Percentiles rank a stretch among this genome's conserved stretches.
phyloP scores from a whole-genome alignment of 2,329 filamentous ascomycete species.

The Xylaria sp. region DNA sequence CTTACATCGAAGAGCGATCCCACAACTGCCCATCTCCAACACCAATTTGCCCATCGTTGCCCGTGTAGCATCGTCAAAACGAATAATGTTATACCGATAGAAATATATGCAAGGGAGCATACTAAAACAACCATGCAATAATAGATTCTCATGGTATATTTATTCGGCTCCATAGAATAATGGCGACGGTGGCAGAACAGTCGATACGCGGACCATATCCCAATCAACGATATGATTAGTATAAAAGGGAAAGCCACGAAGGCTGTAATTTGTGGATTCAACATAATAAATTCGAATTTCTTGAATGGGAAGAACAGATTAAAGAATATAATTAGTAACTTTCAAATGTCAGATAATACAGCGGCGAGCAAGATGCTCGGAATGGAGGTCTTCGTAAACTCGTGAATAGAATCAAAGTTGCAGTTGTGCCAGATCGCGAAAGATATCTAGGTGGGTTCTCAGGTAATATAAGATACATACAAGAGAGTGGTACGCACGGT shows the following conservation, averaged over 20 bases:
- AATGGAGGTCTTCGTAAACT: neutral
- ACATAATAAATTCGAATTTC: neutral
- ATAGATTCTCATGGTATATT: neutral
- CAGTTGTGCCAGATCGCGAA: neutral
- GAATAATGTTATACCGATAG: neutral
- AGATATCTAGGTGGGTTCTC: neutral
- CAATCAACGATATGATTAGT: neutral
- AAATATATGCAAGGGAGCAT: neutral
- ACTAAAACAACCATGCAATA: neutral
- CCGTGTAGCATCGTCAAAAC: neutral
- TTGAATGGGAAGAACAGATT: neutral
- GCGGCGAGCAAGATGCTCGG: neutral
- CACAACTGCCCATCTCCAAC: constrained; percentile 27
- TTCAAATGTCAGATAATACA: neutral
- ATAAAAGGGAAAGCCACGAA: constrained; percentile 26
- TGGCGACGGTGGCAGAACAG: neutral
- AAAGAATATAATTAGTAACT: neutral
- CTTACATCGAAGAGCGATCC: constrained; percentile 32
- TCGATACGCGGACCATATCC: neutral
- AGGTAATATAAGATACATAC: constrained; percentile 4
- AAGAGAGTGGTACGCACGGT: neutral
- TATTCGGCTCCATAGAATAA: neutral
- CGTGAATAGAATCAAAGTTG: neutral
- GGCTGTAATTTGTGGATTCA: neutral
- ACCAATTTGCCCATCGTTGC: constrained; percentile 18